phyloP scores from a whole-genome alignment of 2,329 filamentous ascomycete genomes.

The Fusarium oligoseptatum region DNA sequence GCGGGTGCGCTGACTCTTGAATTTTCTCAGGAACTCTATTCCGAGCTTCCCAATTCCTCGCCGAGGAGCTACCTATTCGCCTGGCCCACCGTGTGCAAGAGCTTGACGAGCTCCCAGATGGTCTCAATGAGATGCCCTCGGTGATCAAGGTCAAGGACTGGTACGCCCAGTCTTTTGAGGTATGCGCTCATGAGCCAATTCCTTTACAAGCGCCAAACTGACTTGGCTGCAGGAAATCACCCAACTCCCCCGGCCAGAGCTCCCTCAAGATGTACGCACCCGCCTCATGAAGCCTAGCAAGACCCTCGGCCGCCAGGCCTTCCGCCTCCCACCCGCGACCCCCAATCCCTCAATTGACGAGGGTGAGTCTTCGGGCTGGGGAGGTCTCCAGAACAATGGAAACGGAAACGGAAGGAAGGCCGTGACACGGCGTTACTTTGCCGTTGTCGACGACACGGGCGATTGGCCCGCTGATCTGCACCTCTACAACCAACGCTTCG shows the following conservation, averaged over 20 bases:
- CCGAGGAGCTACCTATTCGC: constrained; percentile 96
- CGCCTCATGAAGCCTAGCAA: constrained; percentile 79
- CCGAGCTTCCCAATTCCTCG: constrained; percentile 96
- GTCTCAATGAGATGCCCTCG: constrained; percentile 97
- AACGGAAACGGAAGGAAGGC: constrained; percentile 65
- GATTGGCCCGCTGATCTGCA: constrained; percentile 96
- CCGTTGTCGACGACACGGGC: constrained; percentile 86
- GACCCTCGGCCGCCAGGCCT: constrained; percentile 67
- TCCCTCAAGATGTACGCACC: constrained; percentile 81
- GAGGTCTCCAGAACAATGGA: constrained; percentile 59
- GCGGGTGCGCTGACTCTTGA: constrained; percentile 21
- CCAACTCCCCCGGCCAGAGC: constrained; percentile 80
- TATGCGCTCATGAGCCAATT: constrained; percentile 55
- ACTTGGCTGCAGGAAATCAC: constrained; percentile 82
- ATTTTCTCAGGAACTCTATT: constrained; percentile 83
- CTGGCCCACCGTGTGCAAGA: constrained; percentile 97
- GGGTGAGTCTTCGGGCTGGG: constrained; percentile 80
- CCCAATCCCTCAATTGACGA: constrained; percentile 90
- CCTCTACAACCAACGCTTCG: constrained; percentile 93
- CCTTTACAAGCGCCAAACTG: constrained; percentile 2
- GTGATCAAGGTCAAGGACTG: constrained; percentile 96
- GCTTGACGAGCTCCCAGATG: constrained; percentile 91
- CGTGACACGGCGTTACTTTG: constrained; percentile 79
- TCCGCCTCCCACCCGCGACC: constrained; percentile 84
- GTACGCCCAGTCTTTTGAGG: constrained; percentile 99